Base-by-base conservation (phyloP, 2,329 filamentous ascomycete genomes). In the Byssochlamys sp. region DNA sequence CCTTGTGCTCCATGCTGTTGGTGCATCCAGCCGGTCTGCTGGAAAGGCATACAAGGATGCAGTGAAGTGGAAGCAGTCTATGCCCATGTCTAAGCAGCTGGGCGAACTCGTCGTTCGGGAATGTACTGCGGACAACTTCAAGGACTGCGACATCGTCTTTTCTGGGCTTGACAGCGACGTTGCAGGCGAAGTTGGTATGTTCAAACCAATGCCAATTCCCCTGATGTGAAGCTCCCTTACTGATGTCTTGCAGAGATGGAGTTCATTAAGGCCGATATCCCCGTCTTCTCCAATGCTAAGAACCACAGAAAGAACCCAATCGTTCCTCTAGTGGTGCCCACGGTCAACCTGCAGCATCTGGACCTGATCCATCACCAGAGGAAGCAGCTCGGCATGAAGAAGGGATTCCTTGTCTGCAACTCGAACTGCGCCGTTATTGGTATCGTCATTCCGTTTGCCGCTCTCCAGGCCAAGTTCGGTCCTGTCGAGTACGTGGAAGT, bases 371-470 rank as follows among this genome's bases (percentile, higher is more conserved):
- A 88, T n/a, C 86, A 95, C 75, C 92, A 97, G 78, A 83, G 89
- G 61, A 80, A 84, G 69, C 81, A 88, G 50, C 84, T 88, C 72
- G 78, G 79, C 28, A 80, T 96, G 51, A 79, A 87, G 61, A 91
- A 89, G 75, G 94, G 94, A 26, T 96, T 97, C 78, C 78, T 97
- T 39, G 90, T 96, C 60, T 97, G 92, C 82, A 97, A 97, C 79
- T 95, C 90, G 63, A 97, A 97, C 78, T 99, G 94, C 77, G 92
- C 92, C 57, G 92, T 96, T 69, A 96, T 97, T 67, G 92, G 92
- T 53, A 84, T 97, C 58, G 92, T 96, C 60, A 95, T 96, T 62
- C 94, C 94, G 26, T 92, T 96, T 69, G 91, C 91, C 10, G 92
- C 92, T 14, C 84, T 97, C 35, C 89, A 95, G 73, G 84, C 86